A percentile compares a stretch with the other conserved stretches of the same genome.
Conservation (phyloP, 768 basidiomycete species). For the Lanmaoa rubissima region DNA sequence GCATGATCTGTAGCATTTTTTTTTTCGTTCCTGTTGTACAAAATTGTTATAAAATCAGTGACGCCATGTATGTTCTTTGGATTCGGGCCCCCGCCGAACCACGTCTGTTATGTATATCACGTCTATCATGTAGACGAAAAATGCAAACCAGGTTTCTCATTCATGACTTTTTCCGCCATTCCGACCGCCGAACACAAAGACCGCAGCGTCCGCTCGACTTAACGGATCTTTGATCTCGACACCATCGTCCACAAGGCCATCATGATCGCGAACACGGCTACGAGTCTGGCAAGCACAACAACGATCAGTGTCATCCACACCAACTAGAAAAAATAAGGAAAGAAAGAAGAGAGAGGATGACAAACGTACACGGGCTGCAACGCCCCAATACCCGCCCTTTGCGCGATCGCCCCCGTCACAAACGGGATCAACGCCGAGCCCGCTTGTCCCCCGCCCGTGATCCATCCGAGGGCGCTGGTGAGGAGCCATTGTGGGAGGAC, state of each 20-base stretch:
- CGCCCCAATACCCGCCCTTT: constrained; percentile 46
- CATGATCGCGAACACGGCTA: constrained; percentile 40
- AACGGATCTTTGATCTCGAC: constrained; percentile 12
- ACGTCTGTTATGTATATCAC: no score
- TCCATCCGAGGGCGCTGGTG: constrained; percentile 59
- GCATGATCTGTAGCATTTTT: no score
- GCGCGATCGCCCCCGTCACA: constrained; percentile 64
- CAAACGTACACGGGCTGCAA: constrained; percentile 32
- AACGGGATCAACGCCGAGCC: constrained; percentile 70
- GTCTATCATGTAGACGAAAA: no score
- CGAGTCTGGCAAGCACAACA: constrained; percentile 7
- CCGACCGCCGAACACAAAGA: no score
- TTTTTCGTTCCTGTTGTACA: no score
- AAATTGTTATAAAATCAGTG: no score
- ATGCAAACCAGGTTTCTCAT: no score
- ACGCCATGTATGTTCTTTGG: no score
- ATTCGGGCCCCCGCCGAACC: no score
- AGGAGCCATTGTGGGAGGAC: constrained; percentile 70
- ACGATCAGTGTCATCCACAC: neutral
- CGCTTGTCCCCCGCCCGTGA: constrained; percentile 61
- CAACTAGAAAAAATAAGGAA: no score
- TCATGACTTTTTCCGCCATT: no score
- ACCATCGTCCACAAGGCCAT: constrained; percentile 36
- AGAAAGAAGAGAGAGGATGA: no score
- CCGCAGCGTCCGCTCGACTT: neutral